Conservation (phyloP, 345 rosid genomes). For the Rubroshorea leprosula region DNA sequence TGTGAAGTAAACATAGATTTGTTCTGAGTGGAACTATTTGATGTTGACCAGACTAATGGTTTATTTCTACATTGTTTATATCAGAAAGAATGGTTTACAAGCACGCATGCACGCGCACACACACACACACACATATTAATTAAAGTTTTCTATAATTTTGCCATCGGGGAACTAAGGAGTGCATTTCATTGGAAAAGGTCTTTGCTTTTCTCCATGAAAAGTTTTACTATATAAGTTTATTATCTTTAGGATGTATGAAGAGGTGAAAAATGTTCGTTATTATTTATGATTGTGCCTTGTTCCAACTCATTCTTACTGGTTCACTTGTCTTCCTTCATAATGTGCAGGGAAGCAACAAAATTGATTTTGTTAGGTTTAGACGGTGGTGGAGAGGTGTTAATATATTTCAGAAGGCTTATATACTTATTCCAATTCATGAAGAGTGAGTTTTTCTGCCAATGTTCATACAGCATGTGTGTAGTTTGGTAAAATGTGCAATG, state of each 20-base stretch:
- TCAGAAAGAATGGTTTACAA: neutral
- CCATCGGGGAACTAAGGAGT: neutral
- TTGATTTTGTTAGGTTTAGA: slow-evolving; percentile 69
- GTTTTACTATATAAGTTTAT: neutral
- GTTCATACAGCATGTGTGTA: no score
- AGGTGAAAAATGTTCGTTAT: neutral
- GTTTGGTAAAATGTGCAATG: no score
- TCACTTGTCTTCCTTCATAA: slow-evolving; percentile 7
- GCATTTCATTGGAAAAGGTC: neutral
- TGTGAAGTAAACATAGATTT: neutral
- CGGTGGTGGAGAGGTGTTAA: slow-evolving; percentile 97
- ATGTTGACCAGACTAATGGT: neutral
- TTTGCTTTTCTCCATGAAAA: neutral
- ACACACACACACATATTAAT: no score
- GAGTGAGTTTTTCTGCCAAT: slow-evolving; percentile 44
- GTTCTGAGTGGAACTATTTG: neutral
- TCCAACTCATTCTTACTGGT: slow-evolving; percentile 7
- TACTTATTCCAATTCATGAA: slow-evolving; percentile 85
- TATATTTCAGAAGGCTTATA: slow-evolving; percentile 79
- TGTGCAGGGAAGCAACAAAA: slow-evolving; percentile 51
- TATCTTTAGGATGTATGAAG: neutral
- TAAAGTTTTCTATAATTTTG: neutral
- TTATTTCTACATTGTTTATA: neutral
- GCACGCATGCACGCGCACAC: no score
- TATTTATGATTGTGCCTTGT: neutral